phyloP scores from a whole-genome alignment of 306 rosid species.

The Dalbergia oliveri region DNA sequence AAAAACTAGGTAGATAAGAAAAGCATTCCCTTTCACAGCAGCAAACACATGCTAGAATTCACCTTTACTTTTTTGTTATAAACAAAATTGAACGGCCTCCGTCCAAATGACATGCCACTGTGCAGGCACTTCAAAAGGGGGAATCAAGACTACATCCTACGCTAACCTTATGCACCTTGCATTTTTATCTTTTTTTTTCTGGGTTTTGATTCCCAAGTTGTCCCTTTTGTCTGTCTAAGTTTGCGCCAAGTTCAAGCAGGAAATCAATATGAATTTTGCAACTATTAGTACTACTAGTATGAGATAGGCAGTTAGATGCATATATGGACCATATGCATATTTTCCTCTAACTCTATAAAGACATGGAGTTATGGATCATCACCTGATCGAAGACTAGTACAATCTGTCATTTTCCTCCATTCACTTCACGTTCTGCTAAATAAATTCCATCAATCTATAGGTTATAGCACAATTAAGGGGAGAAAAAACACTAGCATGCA shows the following conservation, averaged over 20 bases:
- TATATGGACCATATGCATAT: slow-evolving; percentile 40
- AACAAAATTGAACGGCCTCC: slow-evolving; percentile 23
- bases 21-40: slow-evolving; percentile 46
- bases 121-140: slow-evolving; percentile 64
- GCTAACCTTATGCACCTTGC: slow-evolving; percentile 65
- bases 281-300: slow-evolving; percentile 8
- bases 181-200: neutral
- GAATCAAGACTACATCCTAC: slow-evolving; percentile 64
- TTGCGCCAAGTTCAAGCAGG: neutral
- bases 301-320: neutral
- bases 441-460: slow-evolving; percentile 27
- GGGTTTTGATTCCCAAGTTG: slow-evolving; percentile 23
- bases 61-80: slow-evolving; percentile 29
- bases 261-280: slow-evolving; percentile 24
- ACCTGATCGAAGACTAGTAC: slow-evolving; percentile 32
- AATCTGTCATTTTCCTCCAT: slow-evolving; percentile 33
- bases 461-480: neutral
- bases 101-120: slow-evolving; percentile 61
- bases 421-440: neutral
- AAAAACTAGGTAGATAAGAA: slow-evolving; percentile 37
- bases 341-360: slow-evolving; percentile 36
- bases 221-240: slow-evolving; percentile 20
- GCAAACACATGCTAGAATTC: slow-evolving; percentile 44
- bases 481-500: neutral
- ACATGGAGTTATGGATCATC: slow-evolving; percentile 29